Percentiles rank a stretch among this genome's conserved stretches.
These are phyloP conservation scores for Quillaja saponaria DNA, from an alignment of 306 rosid genomes.

Conservation along the genomic window DNA sequence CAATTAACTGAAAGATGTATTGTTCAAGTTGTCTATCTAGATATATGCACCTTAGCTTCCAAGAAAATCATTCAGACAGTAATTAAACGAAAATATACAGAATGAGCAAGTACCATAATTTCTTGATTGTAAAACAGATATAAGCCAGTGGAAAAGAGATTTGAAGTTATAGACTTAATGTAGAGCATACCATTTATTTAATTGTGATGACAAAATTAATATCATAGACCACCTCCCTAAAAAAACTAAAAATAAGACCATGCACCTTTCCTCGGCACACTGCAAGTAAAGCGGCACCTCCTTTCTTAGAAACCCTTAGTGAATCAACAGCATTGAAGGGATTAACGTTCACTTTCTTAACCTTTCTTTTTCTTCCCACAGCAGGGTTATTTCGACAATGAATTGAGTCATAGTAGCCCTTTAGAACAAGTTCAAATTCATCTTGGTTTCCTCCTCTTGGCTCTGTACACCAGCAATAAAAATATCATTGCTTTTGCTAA, in stretches of 20 bases:
- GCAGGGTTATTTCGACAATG: conserved; percentile 45
- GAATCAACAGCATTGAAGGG: conserved; percentile 38
- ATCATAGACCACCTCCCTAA: too few species aligned
- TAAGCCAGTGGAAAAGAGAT: too few species aligned
- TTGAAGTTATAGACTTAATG: too few species aligned
- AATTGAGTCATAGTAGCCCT: conserved; percentile 74
- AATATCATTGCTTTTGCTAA: too few species aligned
- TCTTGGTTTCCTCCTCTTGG: conserved; percentile 88
- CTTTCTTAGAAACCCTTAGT: conserved; percentile 41
- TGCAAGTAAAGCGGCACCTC: conserved; percentile 91
- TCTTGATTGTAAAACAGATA: too few species aligned
- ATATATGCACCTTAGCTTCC: neutral
- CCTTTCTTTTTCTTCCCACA: conserved; percentile 57
- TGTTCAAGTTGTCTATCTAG: neutral
- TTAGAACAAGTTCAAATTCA: conserved; percentile 76
- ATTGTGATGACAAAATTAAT: too few species aligned
- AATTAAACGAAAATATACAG: neutral
- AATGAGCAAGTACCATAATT: conserved; percentile 22
- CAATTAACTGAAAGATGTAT: conserved; percentile 7
- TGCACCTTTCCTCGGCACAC: conserved; percentile 96
- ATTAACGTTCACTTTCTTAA: conserved; percentile 47
- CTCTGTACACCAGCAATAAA: conserved; percentile 53
- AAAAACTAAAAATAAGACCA: conserved; percentile 9
- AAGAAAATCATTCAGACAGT: neutral
- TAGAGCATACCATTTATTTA: too few species aligned